Evolutionary conservation across 139 green algal genomes (phyloP), one percentile per base, ranked within the genome.

Genomic region (Limnomonas spitsbergensis): DNA sequence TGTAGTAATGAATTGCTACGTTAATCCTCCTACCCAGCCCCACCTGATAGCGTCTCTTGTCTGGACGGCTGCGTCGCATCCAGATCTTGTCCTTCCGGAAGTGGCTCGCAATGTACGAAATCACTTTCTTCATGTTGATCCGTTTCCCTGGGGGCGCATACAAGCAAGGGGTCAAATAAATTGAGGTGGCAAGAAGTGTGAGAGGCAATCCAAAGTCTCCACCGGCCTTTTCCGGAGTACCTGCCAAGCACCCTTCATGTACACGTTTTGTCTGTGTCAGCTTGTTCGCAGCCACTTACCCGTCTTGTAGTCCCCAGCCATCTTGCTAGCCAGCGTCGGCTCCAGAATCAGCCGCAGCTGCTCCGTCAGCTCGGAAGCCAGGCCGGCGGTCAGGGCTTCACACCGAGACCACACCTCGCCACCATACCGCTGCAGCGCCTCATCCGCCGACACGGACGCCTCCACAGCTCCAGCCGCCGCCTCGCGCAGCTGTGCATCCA

Each of bases 71-170:
- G 74, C 96, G 87, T 0, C 96, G 86, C 87, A 99, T 88, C 96
- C 96, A 99, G 83, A 99, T 99, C 90, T 98, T 98, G 89, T 99
- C 96, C 76, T 95, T 93, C n/a, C 93, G 85, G 82, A 97, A 99
- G 76, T 98, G 90, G 34, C 68, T 90, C 9, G 96, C 96, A 69
- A 99, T 97, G 90, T 98, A 99, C 31, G 90, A 88, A n/a, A 99
- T 98, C 32, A 99, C 90, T 77, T 95, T 94, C 79, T 95, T 95
- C 96, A 99, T 99, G 89, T 94, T 98, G 82, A 99, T 94, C 74
- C 96, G 91, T 90, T 99, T 99, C 66, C 96, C 88, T 35, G 90
- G 94, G 37, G 66, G 9, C 47, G 20, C 20, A n/a, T n/a, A n/a
- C n/a, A n/a, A n/a, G n/a, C n/a, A n/a, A n/a, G n/a, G n/a, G n/a